Conservation (phyloP, 306 rosid species). For the Pyrus betulifolia region DNA sequence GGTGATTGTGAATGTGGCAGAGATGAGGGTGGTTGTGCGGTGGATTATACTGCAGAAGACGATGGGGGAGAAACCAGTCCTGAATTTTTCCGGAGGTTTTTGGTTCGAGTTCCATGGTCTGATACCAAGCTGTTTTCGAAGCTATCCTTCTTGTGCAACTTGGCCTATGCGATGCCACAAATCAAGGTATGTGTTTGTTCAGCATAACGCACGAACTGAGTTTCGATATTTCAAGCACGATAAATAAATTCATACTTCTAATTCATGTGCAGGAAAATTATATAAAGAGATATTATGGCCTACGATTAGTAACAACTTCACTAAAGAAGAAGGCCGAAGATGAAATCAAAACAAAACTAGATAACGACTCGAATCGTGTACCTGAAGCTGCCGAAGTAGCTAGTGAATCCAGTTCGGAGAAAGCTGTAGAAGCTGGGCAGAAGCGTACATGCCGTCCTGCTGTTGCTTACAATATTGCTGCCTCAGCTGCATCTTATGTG, state of each 20-base stretch:
- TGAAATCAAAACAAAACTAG: slow-evolving; percentile 36
- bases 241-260: slow-evolving; percentile 2
- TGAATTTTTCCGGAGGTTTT: slow-evolving; percentile 49
- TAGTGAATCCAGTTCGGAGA: slow-evolving; percentile 19
- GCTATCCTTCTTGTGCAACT: slow-evolving; percentile 72
- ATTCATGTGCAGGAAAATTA: slow-evolving; percentile 57
- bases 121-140: slow-evolving; percentile 64
- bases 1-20: slow-evolving; percentile 46
- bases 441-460: slow-evolving; percentile 33
- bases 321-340: slow-evolving; percentile 57
- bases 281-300: slow-evolving; percentile 50
- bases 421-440: slow-evolving; percentile 20
- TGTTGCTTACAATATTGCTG: slow-evolving; percentile 77
- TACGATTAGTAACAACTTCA: slow-evolving; percentile 70
- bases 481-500: slow-evolving; percentile 78
- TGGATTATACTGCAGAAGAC: slow-evolving; percentile 46
- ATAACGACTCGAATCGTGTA: slow-evolving; percentile 35
- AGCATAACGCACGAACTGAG: neutral
- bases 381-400: slow-evolving; percentile 26
- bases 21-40: slow-evolving; percentile 46
- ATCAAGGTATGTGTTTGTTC: slow-evolving; percentile 42
- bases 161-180: slow-evolving; percentile 75
- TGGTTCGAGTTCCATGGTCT: slow-evolving; percentile 58
- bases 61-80: slow-evolving; percentile 27
- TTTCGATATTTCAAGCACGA: neutral